Percentiles rank a stretch among this genome's conserved stretches.
Conservation (phyloP, 192 early-diverging fungal genomes). For the Tieghemiomyces parasiticus region DNA sequence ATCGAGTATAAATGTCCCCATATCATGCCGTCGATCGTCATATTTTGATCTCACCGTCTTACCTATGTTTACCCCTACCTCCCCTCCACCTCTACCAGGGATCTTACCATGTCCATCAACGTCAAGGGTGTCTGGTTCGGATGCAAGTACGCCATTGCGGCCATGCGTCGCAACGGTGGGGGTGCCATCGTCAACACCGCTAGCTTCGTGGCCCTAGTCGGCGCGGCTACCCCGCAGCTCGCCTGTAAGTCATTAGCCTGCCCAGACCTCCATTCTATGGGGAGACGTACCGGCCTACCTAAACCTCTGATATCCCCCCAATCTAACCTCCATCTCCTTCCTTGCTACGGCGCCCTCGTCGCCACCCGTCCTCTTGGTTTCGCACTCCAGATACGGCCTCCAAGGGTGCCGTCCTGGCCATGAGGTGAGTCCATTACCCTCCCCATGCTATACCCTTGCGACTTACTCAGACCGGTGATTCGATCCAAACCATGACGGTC, state of each 20-base stretch:
- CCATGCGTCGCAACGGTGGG: conserved; percentile 53
- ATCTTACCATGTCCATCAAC: conserved; percentile 62
- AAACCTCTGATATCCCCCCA: not conserved
- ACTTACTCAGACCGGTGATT: no score
- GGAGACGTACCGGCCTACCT: no score
- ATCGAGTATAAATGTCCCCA: no score
- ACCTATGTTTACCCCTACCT: no score
- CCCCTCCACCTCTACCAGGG: conserved; percentile 33
- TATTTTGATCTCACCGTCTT: no score
- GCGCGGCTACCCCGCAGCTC: conserved; percentile 70
- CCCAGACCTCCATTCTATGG: no score
- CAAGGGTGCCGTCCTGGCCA: conserved; percentile 70
- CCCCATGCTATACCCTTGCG: no score
- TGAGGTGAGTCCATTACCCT: conserved; percentile 40
- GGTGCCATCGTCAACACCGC: conserved; percentile 77
- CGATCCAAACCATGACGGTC: no score
- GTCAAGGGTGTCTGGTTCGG: conserved; percentile 85
- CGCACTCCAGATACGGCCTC: conserved; percentile 58
- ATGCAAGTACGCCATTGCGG: conserved; percentile 65
- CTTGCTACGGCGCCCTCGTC: not conserved
- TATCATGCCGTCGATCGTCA: no score
- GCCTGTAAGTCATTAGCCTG: conserved; percentile 46
- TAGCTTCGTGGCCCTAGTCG: conserved; percentile 60
- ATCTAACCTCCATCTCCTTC: not conserved
- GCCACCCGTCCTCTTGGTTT: no score